Evolutionary conservation across 2,329 filamentous ascomycete genomes (phyloP).

Genomic region (Amauroascus niger): DNA sequence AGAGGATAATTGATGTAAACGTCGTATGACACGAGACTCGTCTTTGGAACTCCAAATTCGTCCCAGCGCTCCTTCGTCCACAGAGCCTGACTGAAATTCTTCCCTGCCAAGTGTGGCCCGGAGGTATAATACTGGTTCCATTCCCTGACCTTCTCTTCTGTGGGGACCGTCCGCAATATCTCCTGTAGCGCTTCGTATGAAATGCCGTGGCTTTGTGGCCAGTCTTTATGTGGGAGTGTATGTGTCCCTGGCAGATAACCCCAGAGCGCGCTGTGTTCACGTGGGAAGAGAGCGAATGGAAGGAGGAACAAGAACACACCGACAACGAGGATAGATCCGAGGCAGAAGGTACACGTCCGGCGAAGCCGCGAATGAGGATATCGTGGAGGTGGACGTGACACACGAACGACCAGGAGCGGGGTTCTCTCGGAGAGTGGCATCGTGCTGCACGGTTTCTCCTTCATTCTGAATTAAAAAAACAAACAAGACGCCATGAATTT

Average conservation of each 20-base stretch:
- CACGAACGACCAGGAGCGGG: slow-evolving; percentile 35
- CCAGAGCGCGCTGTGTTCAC: slow-evolving; percentile 30
- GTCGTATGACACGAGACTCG: slow-evolving; percentile 58
- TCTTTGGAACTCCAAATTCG: slow-evolving; percentile 54
- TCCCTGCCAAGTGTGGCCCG: slow-evolving; percentile 65
- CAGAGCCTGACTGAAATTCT: slow-evolving; percentile 64
- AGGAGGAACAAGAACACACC: slow-evolving; percentile 35
- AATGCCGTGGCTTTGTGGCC: slow-evolving; percentile 40
- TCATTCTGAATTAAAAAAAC: slow-evolving; percentile 20
- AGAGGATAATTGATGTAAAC: slow-evolving; percentile 69
- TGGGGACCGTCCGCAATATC: slow-evolving; percentile 46
- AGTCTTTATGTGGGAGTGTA: slow-evolving; percentile 31
- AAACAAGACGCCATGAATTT: not conserved
- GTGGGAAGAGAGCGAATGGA: slow-evolving; percentile 32
- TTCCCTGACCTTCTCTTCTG: slow-evolving; percentile 49
- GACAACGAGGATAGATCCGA: slow-evolving; percentile 32
- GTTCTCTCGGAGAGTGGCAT: slow-evolving; percentile 34
- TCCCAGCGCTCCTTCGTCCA: slow-evolving; percentile 69
- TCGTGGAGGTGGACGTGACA: slow-evolving; percentile 32
- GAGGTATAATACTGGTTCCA: slow-evolving; percentile 72
- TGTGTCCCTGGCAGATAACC: slow-evolving; percentile 34
- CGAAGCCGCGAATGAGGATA: slow-evolving; percentile 38
- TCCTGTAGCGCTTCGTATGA: slow-evolving; percentile 47
- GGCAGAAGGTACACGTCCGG: slow-evolving; percentile 34
- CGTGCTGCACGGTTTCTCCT: slow-evolving; percentile 24